Evolutionary conservation across 106 monocot genomes (phyloP).

Genomic region (Iris macrosiphon): DNA sequence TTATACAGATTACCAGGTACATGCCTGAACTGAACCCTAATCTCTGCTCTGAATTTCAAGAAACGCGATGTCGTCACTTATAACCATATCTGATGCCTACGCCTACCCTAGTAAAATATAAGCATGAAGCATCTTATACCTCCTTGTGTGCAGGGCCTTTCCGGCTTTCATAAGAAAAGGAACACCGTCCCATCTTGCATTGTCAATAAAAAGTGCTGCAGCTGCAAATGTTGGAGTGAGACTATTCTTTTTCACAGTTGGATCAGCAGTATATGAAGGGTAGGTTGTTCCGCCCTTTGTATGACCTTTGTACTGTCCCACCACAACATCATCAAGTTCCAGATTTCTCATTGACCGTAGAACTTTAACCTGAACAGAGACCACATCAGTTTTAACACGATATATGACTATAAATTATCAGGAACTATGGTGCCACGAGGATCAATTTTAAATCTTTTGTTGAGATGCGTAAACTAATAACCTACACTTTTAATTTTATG

Average conservation of each 20-base stretch:
- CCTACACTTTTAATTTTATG: not conserved
- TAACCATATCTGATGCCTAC: not conserved
- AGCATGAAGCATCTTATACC: conserved; percentile 22
- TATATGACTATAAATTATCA: not conserved
- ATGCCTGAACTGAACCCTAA: conserved; percentile 82
- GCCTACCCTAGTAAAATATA: not conserved
- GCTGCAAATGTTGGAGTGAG: conserved; percentile 84
- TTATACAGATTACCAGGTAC: conserved; percentile 83
- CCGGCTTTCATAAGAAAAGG: conserved; percentile 91
- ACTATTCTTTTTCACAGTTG: conserved; percentile 62
- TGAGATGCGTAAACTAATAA: not conserved
- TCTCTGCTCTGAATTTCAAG: conserved; percentile 52
- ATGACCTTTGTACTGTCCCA: conserved; percentile 84
- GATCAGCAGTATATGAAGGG: conserved; percentile 65
- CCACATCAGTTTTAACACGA: not conserved
- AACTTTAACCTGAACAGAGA: conserved; percentile 57
- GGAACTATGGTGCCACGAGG: not conserved
- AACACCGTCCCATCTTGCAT: conserved; percentile 91
- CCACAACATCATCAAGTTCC: conserved; percentile 61
- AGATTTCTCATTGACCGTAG: conserved; percentile 66
- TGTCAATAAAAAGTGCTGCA: conserved; percentile 76
- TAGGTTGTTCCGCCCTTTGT: conserved; percentile 50
- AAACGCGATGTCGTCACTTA: not conserved
- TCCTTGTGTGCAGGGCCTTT: conserved; percentile 52
- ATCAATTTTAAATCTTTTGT: not conserved